Percentiles rank a stretch among this genome's conserved stretches.
Evolutionary conservation across 495 filamentous ascomycete genomes (phyloP).

Genomic region (Talaromyces ruber): DNA sequence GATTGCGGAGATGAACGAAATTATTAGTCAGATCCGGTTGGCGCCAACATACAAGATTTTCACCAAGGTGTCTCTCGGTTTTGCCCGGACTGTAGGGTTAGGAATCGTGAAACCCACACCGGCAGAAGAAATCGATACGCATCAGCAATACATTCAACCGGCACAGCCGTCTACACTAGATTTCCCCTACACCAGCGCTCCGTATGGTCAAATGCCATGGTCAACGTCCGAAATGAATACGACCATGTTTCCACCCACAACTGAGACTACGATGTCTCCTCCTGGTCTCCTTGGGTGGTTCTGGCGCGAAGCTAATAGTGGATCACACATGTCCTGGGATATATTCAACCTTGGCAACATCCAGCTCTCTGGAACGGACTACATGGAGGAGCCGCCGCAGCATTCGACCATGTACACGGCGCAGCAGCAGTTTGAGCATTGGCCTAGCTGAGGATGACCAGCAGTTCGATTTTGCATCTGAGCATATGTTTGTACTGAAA

Average conservation of each 20-base stretch:
- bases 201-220: not conserved
- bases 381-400: not conserved
- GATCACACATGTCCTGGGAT: slow-evolving; percentile 2
- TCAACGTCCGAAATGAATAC: not conserved
- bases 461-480: not conserved
- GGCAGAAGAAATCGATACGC: not conserved
- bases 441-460: not conserved
- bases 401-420: not conserved
- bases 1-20: not conserved
- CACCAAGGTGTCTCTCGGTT: not conserved
- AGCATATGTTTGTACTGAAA: too few relatives aligned
- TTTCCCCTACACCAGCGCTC: not conserved
- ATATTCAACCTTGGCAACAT: slow-evolving; percentile 1
- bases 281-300: slow-evolving; percentile 1
- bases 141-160: not conserved
- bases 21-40: not conserved
- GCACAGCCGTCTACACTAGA: not conserved
- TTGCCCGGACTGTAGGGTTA: not conserved
- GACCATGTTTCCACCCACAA: not conserved
- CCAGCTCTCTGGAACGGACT: not conserved
- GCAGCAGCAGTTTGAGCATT: slow-evolving; percentile 3
- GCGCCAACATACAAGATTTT: slow-evolving; percentile 5
- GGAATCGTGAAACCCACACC: not conserved
- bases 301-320: not conserved
- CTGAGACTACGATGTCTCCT: not conserved